phyloP scores from a whole-genome alignment of 1,284 basidiomycete genomes.

The Ceratobasidium theobromae region DNA sequence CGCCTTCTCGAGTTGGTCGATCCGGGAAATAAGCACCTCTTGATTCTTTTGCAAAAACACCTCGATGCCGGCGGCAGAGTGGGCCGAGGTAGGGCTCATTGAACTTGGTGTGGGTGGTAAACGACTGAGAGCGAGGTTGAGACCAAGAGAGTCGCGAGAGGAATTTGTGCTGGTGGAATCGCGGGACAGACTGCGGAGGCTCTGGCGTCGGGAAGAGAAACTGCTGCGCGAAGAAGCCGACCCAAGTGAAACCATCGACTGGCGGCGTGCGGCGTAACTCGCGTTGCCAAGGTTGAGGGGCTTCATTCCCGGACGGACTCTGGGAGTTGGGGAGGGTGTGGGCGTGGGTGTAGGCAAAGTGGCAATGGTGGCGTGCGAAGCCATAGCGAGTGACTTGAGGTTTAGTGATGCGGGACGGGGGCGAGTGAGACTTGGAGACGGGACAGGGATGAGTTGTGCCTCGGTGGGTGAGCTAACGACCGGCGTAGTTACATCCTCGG shows the following conservation, averaged over 20 bases:
- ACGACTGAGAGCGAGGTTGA: conserved; percentile 48
- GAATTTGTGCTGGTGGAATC: conserved; percentile 18
- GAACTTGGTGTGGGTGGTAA: conserved; percentile 59
- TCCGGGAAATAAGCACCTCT: conserved; percentile 72
- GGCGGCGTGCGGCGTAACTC: conserved; percentile 20
- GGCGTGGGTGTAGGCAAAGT: conserved; percentile 38
- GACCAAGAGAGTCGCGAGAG: conserved; percentile 12
- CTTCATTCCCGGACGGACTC: conserved; percentile 31
- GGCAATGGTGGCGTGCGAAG: conserved; percentile 24
- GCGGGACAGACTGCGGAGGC: conserved; percentile 43
- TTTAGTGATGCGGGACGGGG: conserved; percentile 33
- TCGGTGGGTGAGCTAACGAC: conserved; percentile 31
- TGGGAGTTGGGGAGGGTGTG: conserved; percentile 41
- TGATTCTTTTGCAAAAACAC: conserved; percentile 67
- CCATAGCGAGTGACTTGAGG: conserved; percentile 34
- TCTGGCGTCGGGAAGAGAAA: conserved; percentile 40
- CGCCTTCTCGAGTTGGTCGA: conserved; percentile 72
- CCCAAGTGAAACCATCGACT: conserved; percentile 13
- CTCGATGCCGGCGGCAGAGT: conserved; percentile 50
- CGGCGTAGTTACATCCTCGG: conserved; percentile 36
- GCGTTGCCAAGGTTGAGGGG: conserved; percentile 28
- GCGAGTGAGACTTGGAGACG: conserved; percentile 20
- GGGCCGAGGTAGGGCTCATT: conserved; percentile 27
- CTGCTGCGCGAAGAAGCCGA: conserved; percentile 22
- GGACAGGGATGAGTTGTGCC: conserved; percentile 31